Percentiles rank a stretch among this genome's conserved stretches.
Evolutionary conservation across 176 grass and related monocot species (phyloP).

Genomic region (Oryza officinalis): DNA sequence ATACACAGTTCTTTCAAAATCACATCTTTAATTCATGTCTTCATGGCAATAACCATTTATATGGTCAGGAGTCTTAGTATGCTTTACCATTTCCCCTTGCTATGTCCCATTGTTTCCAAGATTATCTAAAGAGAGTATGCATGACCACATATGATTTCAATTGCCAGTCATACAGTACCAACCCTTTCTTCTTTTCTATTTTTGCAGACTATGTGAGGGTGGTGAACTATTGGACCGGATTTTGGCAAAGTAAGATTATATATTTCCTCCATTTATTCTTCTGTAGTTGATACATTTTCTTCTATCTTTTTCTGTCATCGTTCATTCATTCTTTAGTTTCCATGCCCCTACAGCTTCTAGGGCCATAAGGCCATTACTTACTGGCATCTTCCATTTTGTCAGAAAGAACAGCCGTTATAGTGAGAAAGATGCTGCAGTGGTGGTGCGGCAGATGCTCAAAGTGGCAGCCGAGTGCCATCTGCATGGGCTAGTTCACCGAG

Average conservation of each 20-base stretch:
- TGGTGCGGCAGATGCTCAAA: slow-evolving; percentile 98
- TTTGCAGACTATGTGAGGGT: slow-evolving; percentile 94
- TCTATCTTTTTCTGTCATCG: background rate
- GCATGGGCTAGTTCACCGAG: slow-evolving; percentile 94
- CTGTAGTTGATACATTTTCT: slow-evolving; percentile 36
- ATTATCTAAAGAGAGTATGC: background rate
- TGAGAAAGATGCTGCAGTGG: slow-evolving; percentile 98
- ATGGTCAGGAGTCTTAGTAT: background rate
- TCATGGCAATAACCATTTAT: background rate
- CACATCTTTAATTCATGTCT: background rate
- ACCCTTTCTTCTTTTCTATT: slow-evolving; percentile 39
- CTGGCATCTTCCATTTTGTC: slow-evolving; percentile 17
- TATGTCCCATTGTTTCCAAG: background rate
- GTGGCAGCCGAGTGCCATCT: slow-evolving; percentile 96
- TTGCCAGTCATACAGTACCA: slow-evolving; percentile 18
- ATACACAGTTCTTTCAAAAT: background rate
- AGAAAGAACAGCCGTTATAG: slow-evolving; percentile 96
- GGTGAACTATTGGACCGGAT: slow-evolving; percentile 98
- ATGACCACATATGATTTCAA: slow-evolving; percentile 24
- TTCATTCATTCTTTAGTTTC: slow-evolving; percentile 38
- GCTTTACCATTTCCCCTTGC: background rate
- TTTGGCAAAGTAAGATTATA: slow-evolving; percentile 86
- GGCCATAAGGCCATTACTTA: slow-evolving; percentile 14
- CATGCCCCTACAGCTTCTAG: background rate
- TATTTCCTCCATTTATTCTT: slow-evolving; percentile 17